Evolutionary conservation across 345 rosid genomes (phyloP).

Genomic region (Bruguiera sexangula): DNA sequence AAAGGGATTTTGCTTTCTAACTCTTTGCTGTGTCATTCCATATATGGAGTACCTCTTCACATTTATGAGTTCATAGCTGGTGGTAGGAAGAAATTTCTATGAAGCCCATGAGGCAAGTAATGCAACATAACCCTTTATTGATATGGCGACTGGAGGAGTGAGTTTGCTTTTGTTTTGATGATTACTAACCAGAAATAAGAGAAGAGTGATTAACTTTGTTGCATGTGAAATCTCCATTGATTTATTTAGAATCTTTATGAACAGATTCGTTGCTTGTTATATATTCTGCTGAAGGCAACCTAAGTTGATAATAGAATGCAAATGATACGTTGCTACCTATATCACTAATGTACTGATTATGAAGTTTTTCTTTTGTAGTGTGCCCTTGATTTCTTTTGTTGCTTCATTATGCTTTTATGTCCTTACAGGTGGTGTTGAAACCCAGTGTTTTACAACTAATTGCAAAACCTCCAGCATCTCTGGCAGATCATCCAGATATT

Average conservation of each 20-base stretch:
- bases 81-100: too few species aligned
- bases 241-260: not conserved
- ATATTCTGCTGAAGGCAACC: not conserved
- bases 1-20: too few species aligned
- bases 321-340: too few species aligned
- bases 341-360: not conserved
- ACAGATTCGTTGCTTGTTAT: not conserved
- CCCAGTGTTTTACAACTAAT: slow-evolving; percentile 74
- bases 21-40: too few species aligned
- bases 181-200: not conserved
- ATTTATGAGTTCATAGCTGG: too few species aligned
- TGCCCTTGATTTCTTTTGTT: not conserved
- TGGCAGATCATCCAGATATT: slow-evolving; percentile 51
- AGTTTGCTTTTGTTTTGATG: not conserved
- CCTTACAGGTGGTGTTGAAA: slow-evolving; percentile 67
- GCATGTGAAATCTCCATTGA: not conserved
- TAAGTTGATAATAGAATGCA: not conserved
- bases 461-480: slow-evolving; percentile 52
- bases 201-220: not conserved
- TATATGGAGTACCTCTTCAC: too few species aligned
- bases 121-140: too few species aligned
- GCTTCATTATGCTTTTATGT: slow-evolving; percentile 4
- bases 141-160: not conserved
- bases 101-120: too few species aligned
- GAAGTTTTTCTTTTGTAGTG: not conserved